Evolutionary conservation across 805 yeast species (phyloP).

Genomic region (Myxozyma udenii): DNA sequence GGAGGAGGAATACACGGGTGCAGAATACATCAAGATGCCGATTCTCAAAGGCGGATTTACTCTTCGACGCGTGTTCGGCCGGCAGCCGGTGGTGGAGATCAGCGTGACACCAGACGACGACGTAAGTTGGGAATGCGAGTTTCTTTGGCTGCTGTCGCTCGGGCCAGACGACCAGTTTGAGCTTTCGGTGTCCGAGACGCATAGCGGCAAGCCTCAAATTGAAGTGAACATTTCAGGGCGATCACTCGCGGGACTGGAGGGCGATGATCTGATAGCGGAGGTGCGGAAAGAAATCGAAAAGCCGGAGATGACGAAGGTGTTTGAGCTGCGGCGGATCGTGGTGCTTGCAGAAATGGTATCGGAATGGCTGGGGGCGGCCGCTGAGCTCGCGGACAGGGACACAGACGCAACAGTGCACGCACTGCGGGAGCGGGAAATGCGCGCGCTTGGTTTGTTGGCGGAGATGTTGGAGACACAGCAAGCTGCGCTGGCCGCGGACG

Average conservation of each 20-base stretch:
- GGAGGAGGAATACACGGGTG: conserved; percentile 4
- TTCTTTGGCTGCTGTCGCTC: conserved; percentile 22
- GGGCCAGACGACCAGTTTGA: conserved; percentile 19
- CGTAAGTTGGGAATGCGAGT: conserved; percentile 26
- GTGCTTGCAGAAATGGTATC: conserved; percentile 7
- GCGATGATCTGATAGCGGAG: conserved; percentile 7
- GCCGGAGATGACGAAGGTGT: conserved; percentile 10
- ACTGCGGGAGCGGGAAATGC: conserved; percentile 23
- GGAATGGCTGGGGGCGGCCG: conserved; percentile 19
- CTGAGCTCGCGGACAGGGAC: conserved; percentile 1
- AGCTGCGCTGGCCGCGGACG: conserved; percentile 7
- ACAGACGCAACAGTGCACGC: conserved; percentile 4
- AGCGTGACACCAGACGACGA: conserved; percentile 1
- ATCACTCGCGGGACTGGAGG: conserved; percentile 7
- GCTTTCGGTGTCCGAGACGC: conserved; percentile 9
- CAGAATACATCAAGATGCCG: conserved; percentile 18
- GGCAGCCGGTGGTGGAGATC: conserved; percentile 18
- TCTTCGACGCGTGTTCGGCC: conserved; percentile 17
- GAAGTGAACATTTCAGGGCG: conserved; percentile 10
- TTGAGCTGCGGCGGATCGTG: conserved; percentile 20
- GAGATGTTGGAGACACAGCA: conserved; percentile 6
- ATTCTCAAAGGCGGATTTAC: conserved; percentile 10
- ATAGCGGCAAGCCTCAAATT: conserved; percentile 9
- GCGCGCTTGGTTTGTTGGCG: conserved; percentile 10
- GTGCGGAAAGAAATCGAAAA: conserved; percentile 5